A percentile compares a stretch with the other conserved stretches of the same genome.
Evolutionary conservation across 2,329 filamentous ascomycete genomes (phyloP).

Genomic region (Alternaria triticina): DNA sequence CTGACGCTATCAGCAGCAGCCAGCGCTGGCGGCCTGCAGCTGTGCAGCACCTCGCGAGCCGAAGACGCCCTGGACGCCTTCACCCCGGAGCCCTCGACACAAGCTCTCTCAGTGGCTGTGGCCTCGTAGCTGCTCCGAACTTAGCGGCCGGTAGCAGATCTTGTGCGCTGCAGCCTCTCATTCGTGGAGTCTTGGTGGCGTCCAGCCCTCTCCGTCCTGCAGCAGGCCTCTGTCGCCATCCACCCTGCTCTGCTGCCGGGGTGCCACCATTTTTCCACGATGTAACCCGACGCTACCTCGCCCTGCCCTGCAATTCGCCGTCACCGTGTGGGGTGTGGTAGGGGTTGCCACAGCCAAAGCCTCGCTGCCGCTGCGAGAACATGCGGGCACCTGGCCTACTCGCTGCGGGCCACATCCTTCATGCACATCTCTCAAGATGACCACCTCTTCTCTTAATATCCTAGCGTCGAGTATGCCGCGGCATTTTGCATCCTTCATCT

Average conservation of each 20-base stretch:
- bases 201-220: constrained; percentile 46
- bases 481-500: constrained; percentile 42
- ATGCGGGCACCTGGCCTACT: constrained; percentile 43
- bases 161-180: constrained; percentile 19
- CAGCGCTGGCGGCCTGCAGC: constrained; percentile 23
- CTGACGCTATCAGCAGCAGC: constrained; percentile 41
- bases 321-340: constrained; percentile 43
- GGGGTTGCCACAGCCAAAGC: constrained; percentile 45
- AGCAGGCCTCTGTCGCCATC: constrained; percentile 37
- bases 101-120: constrained; percentile 37
- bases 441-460: constrained; percentile 39
- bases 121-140: constrained; percentile 38
- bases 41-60: constrained; percentile 32
- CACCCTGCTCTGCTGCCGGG: constrained; percentile 28
- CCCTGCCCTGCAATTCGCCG: constrained; percentile 42
- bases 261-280: constrained; percentile 35
- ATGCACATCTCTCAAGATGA: constrained; percentile 40
- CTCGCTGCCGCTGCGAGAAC: constrained; percentile 42
- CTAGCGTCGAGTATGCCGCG: constrained; percentile 43
- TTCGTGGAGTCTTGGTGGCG: constrained; percentile 39
- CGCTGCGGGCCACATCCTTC: constrained; percentile 38
- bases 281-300: constrained; percentile 46
- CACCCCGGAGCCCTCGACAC: constrained; percentile 20
- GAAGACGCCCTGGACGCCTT: constrained; percentile 32
- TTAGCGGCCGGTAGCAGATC: constrained; percentile 46